Evolutionary conservation across 495 filamentous ascomycete genomes (phyloP).

Genomic region (Sphaerosporella brunnea): DNA sequence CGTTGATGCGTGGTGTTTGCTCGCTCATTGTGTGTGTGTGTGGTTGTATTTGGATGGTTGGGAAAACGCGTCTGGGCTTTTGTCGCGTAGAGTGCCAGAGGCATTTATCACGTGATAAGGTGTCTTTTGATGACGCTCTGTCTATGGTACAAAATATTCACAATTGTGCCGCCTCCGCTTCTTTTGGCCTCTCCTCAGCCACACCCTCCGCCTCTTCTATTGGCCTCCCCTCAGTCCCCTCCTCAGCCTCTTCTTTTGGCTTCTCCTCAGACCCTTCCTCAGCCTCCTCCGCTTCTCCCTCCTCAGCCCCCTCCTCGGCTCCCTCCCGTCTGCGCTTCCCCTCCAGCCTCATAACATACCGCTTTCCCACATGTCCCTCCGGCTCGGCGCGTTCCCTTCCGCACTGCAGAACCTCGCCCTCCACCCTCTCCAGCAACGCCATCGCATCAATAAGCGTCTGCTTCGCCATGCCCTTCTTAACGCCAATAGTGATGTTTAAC

Average conservation of each 20-base stretch:
- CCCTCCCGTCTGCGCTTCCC: slow-evolving; percentile 2
- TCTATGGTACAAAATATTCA: no score
- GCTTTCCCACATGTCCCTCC: slow-evolving; percentile 13
- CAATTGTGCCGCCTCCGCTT: no score
- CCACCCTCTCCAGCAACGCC: slow-evolving; percentile 11
- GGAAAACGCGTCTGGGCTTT: slow-evolving; percentile 17
- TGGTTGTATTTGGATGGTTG: slow-evolving; percentile 2
- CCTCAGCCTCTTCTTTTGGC: not conserved
- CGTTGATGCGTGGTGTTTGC: slow-evolving; percentile 52
- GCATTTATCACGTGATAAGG: no score
- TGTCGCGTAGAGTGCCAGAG: not conserved
- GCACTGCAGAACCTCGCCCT: not conserved
- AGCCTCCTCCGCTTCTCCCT: not conserved
- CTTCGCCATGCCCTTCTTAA: slow-evolving; percentile 77
- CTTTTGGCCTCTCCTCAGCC: no score
- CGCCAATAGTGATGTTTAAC: slow-evolving; percentile 40
- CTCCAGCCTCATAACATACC: slow-evolving; percentile 16
- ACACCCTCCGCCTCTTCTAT: not conserved
- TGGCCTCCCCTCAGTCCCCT: not conserved
- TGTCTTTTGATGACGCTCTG: no score
- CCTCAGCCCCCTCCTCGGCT: not conserved
- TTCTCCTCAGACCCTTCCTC: not conserved
- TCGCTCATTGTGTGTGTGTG: slow-evolving; percentile 12
- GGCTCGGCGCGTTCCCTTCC: slow-evolving; percentile 14
- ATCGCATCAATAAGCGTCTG: slow-evolving; percentile 73